Base-by-base conservation (phyloP, 2,329 filamentous ascomycete genomes). In the Tolypocladium nubicola region DNA sequence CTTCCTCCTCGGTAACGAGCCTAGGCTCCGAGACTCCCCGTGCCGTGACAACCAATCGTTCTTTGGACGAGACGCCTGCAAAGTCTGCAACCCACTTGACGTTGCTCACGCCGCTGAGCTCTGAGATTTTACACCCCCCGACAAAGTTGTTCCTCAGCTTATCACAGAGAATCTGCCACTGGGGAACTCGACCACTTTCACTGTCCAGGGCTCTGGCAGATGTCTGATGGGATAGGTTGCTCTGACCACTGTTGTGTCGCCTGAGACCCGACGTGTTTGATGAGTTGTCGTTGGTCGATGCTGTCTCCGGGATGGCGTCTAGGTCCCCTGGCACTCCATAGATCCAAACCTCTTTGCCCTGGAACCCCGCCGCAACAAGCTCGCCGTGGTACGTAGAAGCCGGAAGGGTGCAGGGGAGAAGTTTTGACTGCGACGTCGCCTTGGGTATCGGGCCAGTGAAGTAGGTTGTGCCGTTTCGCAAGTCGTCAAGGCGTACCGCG, bases 271-370 rank as follows among this genome's bases (percentile, higher is more conserved):
- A 60, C 8, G 62, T 47, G 11, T 45, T 56, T 10, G 54, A 61
- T 11, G 67, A 61, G 10, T 60, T 61, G 45, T 66, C 64, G 16
- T 64, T 61, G 39, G 62, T 59, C 3, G 63, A 47, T 2, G 65
- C 57, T 57, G 55, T 74, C 71, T 81, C 79, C 2, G 81, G 76
- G 23, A 81, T 71, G 26, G 84, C 80, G 66, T 89, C 87, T 23
- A 91, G 73, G 63, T 88, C 84, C 64, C 87, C 84, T 1, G 89
- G 89, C 35, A 93, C 75, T 33, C 89, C 89, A 68, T 93, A 93
- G 2, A 93, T 71, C 87, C 88, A 93, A 6, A 94, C 74, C 30
- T 89, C 84, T 57, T 81, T 85, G 16, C 82, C 84, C 58, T 87
- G 78, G 62, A 92, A 92, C 1, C 87, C 88, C 13, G 88, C 81